Percentiles rank a stretch among this genome's conserved stretches.
Evolutionary conservation across 768 basidiomycete genomes (phyloP).

Genomic region (Kwoniella mangroviensis): DNA sequence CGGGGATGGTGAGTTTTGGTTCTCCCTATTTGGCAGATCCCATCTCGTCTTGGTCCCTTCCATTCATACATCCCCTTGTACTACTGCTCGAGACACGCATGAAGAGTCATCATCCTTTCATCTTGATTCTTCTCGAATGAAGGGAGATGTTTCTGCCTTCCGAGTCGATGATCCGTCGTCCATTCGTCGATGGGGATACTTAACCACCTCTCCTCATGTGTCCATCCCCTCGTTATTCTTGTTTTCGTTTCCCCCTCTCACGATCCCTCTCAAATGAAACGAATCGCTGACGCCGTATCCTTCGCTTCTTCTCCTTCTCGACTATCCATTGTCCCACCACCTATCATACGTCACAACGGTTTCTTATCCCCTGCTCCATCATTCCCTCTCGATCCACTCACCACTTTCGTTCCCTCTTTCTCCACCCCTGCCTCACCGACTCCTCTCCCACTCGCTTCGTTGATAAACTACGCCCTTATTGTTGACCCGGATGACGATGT

Average conservation of each 20-base stretch:
- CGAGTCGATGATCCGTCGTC: not conserved
- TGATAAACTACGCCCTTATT: slow-evolving; percentile 13
- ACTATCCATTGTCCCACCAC: slow-evolving; percentile 7
- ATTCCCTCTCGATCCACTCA: slow-evolving; percentile 24
- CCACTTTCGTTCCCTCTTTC: slow-evolving; percentile 8
- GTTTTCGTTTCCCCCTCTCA: not conserved
- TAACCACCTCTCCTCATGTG: not conserved
- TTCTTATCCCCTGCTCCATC: slow-evolving; percentile 24
- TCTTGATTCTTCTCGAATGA: not conserved
- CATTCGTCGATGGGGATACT: not conserved
- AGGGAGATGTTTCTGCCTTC: not conserved
- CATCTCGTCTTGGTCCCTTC: not conserved
- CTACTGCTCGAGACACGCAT: not conserved
- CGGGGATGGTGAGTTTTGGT: slow-evolving; percentile 35
- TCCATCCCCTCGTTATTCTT: not conserved
- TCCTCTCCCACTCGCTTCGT: slow-evolving; percentile 12
- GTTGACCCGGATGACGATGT: slow-evolving; percentile 16
- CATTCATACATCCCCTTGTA: not conserved
- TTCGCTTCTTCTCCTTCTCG: slow-evolving; percentile 6
- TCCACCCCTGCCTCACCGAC: slow-evolving; percentile 15
- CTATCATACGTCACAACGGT: slow-evolving; percentile 19
- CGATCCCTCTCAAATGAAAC: not conserved
- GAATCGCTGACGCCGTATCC: slow-evolving; percentile 12
- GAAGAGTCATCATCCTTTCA: not conserved
- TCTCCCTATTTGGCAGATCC: not conserved